Base-by-base conservation (phyloP, 139 green algal species). In the Chlorella sp. region DNA sequence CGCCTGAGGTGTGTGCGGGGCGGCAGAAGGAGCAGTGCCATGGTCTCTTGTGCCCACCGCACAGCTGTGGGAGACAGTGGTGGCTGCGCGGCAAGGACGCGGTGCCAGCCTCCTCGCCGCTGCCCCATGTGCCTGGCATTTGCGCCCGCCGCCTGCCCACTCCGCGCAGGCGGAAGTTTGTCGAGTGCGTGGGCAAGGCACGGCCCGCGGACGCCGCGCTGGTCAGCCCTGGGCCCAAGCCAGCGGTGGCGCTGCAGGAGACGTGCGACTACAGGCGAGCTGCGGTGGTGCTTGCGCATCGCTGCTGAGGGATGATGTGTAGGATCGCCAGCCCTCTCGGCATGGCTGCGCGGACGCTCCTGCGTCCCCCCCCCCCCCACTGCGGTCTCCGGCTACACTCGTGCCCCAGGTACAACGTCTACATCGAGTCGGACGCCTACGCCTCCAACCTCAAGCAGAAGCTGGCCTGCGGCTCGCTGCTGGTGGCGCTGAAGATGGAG, bases 371-470 rank as follows among this genome's bases (percentile, higher is more conserved):
- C 38, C 48, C 36, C 23, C 62, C 17, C 2, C 40, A 27, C 14
- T n/a, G 9, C 6, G 41, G 8, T 40, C 21, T 17, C 25, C 27
- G 36, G 7, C 31, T n/a, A 5, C 67, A 15, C 3, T 17, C 40
- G 15, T 19, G 6, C 31, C 9, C 53, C 73, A 87, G 82, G 46
- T 87, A 82, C 70, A 71, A 63, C 8, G 61, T 85, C 51, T 79
- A 85, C 71, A 72, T 87, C 33, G 82, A 87, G 61, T 73, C 78
- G 9, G 38, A 73, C 23, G 76, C 79, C 15, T 87, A 76, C 56
- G 77, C 50, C 9, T 77, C 61, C 36, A 87, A 84, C 43, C 59
- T 82, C 21, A 81, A 81, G 67, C 79, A 84, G 42, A 87, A 87
- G 71, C 43, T 87, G 59, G 67, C 59, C 12, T 79, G 75, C 42